Conservation (phyloP, 306 rosid species). For the Canavalia gladiata region DNA sequence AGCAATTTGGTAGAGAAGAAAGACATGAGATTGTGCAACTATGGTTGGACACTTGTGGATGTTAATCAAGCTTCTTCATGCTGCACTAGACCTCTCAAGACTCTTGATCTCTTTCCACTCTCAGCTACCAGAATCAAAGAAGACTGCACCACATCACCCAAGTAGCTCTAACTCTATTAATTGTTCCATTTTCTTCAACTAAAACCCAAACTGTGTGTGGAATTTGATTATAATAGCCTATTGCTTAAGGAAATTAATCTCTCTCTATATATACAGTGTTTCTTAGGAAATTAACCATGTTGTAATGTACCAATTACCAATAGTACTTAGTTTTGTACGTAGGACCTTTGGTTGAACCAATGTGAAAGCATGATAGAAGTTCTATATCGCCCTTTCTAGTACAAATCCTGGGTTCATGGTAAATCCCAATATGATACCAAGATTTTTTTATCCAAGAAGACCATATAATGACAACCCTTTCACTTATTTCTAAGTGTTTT, state of each 20-base stretch:
- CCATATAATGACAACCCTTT: slow-evolving; percentile 17
- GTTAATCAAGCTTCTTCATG: slow-evolving; percentile 55
- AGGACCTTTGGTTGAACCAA: slow-evolving; percentile 45
- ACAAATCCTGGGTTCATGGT: slow-evolving; percentile 36
- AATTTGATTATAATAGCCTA: slow-evolving; percentile 32
- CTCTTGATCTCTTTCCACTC: slow-evolving; percentile 91
- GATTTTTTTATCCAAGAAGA: slow-evolving; percentile 44
- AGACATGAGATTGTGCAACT: slow-evolving; percentile 50
- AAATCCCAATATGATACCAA: slow-evolving; percentile 19
- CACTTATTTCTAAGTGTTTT: slow-evolving; percentile 26
- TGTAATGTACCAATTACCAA: slow-evolving; percentile 24
- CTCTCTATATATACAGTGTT: slow-evolving; percentile 3
- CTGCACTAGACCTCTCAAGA: slow-evolving; percentile 64
- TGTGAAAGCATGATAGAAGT: slow-evolving; percentile 35
- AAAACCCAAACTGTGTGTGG: slow-evolving; percentile 29
- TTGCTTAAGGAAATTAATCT: slow-evolving; percentile 17
- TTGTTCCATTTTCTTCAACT: background rate
- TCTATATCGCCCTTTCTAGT: slow-evolving; percentile 33
- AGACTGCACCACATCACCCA: slow-evolving; percentile 51
- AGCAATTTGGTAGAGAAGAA: slow-evolving; percentile 52
- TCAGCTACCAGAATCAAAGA: slow-evolving; percentile 66
- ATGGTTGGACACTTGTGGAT: slow-evolving; percentile 56
- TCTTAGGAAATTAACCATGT: slow-evolving; percentile 33
- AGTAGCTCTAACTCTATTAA: background rate
- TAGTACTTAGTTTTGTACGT: slow-evolving; percentile 46